Conservation (phyloP, 257 asterid genomes). For the Pogostemon cablin region DNA sequence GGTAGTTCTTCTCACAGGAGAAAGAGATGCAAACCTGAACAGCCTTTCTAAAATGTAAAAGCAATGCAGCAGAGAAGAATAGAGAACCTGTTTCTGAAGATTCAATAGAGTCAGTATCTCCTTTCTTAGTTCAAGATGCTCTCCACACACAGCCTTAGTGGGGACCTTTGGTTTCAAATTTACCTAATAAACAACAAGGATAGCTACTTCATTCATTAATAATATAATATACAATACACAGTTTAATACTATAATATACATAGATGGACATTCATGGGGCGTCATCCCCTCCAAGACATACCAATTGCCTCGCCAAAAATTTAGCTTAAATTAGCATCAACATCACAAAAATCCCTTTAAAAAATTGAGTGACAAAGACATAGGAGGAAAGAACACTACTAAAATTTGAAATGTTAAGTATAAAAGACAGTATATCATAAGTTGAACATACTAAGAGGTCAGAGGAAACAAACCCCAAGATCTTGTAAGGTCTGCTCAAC, state of each 20-base stretch:
- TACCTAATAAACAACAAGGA: constrained; percentile 51
- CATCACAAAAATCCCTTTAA: background rate
- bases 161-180: constrained; percentile 97
- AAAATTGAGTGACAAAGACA: background rate
- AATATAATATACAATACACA: background rate
- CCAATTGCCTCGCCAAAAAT: background rate
- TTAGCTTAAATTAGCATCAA: constrained; percentile 1
- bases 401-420: constrained; percentile 6
- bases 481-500: constrained; percentile 98
- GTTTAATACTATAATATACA: background rate
- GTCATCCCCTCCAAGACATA: background rate
- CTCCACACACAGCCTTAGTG: constrained; percentile 85
- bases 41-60: background rate
- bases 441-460: constrained; percentile 4
- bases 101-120: constrained; percentile 84
- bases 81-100: constrained; percentile 86
- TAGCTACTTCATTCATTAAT: constrained; percentile 26
- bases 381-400: background rate
- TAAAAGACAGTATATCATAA: constrained; percentile 14
- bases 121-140: constrained; percentile 96
- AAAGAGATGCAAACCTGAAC: constrained; percentile 5
- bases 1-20: background rate
- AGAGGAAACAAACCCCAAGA: constrained; percentile 81
- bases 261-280: background rate
- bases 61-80: constrained; percentile 13